Percentiles rank a stretch among this genome's conserved stretches.
phyloP scores from a whole-genome alignment of 2,329 filamentous ascomycete genomes.

The Dactylellina haptotyla region DNA sequence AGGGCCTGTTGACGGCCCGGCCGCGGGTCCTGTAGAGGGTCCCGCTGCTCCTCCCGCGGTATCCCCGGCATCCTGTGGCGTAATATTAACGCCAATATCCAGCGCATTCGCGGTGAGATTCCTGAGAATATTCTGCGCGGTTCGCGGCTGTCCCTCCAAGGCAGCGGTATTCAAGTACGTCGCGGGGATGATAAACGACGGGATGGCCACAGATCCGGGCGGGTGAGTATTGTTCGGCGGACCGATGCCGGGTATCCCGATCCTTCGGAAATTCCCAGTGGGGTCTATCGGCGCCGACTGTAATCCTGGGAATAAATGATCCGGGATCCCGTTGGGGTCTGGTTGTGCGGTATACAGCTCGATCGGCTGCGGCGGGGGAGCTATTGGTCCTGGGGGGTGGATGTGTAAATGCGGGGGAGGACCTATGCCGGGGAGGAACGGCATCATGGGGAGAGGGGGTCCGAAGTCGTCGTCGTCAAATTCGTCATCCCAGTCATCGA shows the following conservation, averaged over 20 bases:
- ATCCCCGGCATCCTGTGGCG: background rate
- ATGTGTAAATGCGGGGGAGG: background rate
- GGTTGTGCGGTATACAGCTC: conserved; percentile 1
- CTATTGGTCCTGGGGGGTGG: background rate
- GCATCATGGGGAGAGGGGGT: conserved; percentile 8
- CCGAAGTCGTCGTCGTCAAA: background rate
- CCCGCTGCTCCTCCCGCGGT: background rate
- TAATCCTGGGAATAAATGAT: background rate
- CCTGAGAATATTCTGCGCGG: conserved; percentile 32
- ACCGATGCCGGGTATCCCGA: too few species aligned
- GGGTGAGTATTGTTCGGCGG: background rate
- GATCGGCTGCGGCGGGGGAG: background rate
- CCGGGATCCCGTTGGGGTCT: background rate
- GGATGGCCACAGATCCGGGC: conserved; percentile 23
- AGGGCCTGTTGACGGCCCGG: background rate
- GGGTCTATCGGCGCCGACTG: conserved; percentile 6
- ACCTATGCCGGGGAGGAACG: background rate
- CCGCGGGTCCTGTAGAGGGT: background rate
- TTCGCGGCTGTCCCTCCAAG: conserved; percentile 35
- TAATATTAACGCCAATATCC: conserved; percentile 7
- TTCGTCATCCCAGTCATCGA: background rate
- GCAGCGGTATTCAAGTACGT: conserved; percentile 13
- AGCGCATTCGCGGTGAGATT: conserved; percentile 23
- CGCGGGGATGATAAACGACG: conserved; percentile 33
- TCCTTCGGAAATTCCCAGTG: conserved; percentile 2